A percentile compares a stretch with the other conserved stretches of the same genome.
Evolutionary conservation across 768 basidiomycete genomes (phyloP).

Genomic region (Multifurca ochricompacta): DNA sequence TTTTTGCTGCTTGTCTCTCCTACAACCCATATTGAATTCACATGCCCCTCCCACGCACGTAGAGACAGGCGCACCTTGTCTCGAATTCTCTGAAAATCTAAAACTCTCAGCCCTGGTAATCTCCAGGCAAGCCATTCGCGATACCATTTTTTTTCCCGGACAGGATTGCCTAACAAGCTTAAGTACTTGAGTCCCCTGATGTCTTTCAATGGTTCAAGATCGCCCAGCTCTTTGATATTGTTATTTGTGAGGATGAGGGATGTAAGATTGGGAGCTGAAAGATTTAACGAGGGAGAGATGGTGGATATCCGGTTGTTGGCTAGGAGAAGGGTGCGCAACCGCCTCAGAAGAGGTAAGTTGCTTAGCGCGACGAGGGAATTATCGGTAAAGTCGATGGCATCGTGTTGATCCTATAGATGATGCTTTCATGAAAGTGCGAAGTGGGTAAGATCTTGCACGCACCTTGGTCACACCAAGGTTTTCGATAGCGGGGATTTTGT

Average conservation of each 20-base stretch:
- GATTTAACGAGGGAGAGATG: slow-evolving; percentile 74
- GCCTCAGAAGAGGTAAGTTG: slow-evolving; percentile 81
- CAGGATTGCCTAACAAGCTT: slow-evolving; percentile 74
- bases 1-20: slow-evolving; percentile 72
- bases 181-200: slow-evolving; percentile 67
- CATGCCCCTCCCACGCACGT: background rate
- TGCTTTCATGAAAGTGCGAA: background rate
- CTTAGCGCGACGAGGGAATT: slow-evolving; percentile 76
- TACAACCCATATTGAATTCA: slow-evolving; percentile 28
- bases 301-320: slow-evolving; percentile 85
- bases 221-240: slow-evolving; percentile 70
- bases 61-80: slow-evolving; percentile 72
- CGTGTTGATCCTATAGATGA: slow-evolving; percentile 71
- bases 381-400: slow-evolving; percentile 91
- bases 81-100: slow-evolving; percentile 92
- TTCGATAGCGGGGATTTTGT: slow-evolving; percentile 93
- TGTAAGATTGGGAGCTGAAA: slow-evolving; percentile 77
- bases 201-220: slow-evolving; percentile 77
- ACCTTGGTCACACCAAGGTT: slow-evolving; percentile 91
- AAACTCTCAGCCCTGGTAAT: slow-evolving; percentile 78
- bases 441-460: slow-evolving; percentile 26
- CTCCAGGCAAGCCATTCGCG: slow-evolving; percentile 93
- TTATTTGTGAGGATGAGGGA: slow-evolving; percentile 83
- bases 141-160: slow-evolving; percentile 90
- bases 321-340: slow-evolving; percentile 75